These are phyloP conservation scores for Daldinia bambusicola DNA, from an alignment of 495 filamentous ascomycete genomes.

Conservation along the genomic window DNA sequence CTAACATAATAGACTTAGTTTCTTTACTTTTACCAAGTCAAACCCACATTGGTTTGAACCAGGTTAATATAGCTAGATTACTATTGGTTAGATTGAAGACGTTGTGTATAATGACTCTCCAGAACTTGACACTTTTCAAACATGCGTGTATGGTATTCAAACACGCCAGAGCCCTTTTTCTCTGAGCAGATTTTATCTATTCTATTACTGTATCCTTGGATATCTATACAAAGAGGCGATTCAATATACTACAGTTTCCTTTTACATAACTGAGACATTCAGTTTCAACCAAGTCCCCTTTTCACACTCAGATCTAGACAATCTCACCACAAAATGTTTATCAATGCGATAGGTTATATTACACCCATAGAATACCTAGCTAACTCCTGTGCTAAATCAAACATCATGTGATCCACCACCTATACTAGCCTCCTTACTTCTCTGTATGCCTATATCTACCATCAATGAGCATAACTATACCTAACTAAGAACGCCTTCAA, in stretches of 20 bases:
- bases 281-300: background rate
- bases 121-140: background rate
- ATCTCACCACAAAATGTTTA: background rate
- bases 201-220: background rate
- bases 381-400: background rate
- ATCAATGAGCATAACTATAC: background rate
- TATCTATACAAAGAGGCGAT: background rate
- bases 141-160: background rate
- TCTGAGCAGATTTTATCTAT: no score
- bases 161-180: no score
- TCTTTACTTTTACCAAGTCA: background rate
- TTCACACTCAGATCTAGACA: background rate
- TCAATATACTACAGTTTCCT: background rate
- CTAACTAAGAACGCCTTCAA: background rate
- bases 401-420: background rate
- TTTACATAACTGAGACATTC: background rate
- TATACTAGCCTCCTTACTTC: no score
- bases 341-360: background rate
- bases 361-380: background rate
- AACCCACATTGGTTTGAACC: background rate
- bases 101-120: background rate
- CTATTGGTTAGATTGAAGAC: background rate
- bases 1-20: no score
- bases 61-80: background rate
- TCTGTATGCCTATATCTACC: background rate